Percentiles rank a stretch among this genome's conserved stretches.
phyloP scores from a whole-genome alignment of 768 basidiomycete genomes.

The Neoboletus magnificus region DNA sequence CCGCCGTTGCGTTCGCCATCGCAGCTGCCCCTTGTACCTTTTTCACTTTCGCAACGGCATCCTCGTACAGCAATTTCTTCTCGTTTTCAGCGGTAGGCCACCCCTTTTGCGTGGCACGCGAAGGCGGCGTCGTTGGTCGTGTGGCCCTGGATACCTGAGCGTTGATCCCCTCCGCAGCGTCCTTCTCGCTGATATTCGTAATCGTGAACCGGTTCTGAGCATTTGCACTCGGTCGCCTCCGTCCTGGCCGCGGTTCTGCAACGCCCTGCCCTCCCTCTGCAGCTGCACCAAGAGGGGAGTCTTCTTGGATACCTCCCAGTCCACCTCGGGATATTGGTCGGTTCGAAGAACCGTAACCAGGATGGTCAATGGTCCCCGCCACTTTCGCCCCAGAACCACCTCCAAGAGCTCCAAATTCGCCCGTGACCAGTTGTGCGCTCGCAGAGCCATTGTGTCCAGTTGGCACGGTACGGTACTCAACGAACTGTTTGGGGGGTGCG shows the following conservation, averaged over 20 bases:
- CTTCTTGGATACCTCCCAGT: slow-evolving; percentile 27
- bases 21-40: slow-evolving; percentile 35
- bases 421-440: slow-evolving; percentile 9
- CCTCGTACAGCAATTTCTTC: slow-evolving; percentile 39
- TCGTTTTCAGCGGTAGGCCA: slow-evolving; percentile 44
- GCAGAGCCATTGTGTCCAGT: slow-evolving; percentile 18
- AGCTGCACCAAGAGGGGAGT: neutral
- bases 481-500: slow-evolving; percentile 15
- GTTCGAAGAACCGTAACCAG: slow-evolving; percentile 22
- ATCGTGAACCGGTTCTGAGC: slow-evolving; percentile 39
- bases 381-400: slow-evolving; percentile 4
- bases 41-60: slow-evolving; percentile 38
- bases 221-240: slow-evolving; percentile 32
- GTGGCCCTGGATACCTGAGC: slow-evolving; percentile 13
- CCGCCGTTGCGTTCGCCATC: slow-evolving; percentile 24
- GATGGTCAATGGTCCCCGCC: slow-evolving; percentile 26
- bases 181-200: slow-evolving; percentile 39
- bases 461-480: slow-evolving; percentile 32
- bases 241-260: slow-evolving; percentile 18
- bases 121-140: slow-evolving; percentile 24
- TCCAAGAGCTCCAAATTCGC: slow-evolving; percentile 23
- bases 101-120: slow-evolving; percentile 21
- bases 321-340: slow-evolving; percentile 16
- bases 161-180: slow-evolving; percentile 35
- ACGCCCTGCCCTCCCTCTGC: slow-evolving; percentile 2